Base-by-base conservation (phyloP, 768 basidiomycete species). In the Paxillus rubicundulus region DNA sequence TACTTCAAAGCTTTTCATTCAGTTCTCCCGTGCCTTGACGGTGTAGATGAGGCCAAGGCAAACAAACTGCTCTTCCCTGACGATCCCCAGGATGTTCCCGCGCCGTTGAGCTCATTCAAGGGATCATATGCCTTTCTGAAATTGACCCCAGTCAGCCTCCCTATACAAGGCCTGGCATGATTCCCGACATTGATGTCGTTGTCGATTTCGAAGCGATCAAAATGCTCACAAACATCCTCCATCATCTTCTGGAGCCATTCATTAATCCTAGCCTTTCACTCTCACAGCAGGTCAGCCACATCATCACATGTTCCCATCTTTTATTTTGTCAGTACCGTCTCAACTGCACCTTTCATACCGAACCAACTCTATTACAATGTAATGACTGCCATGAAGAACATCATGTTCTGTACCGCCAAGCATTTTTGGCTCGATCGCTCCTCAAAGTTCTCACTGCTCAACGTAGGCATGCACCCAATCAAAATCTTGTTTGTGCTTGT, bases 51-150 rank as follows among this genome's bases (percentile, higher is more conserved):
- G 16, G 41, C 40, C 0, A 32, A 18, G 5, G 7, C 42, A 3
- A 17, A 4, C 3, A 50, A 44, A 1, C 27, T 72, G n/a, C 56
- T 71, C 4, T 58, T 58, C 44, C 69, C 67, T 0, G 61, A 62
- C 27, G 66, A 67, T 52, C 49, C 58, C 12, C 70, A 72, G 52
- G 61, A 72, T 53, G 70, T 72, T n/a, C 70, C 70, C 0, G 59
- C 20, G 67, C 69, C 1, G 59, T 69, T 16, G 56, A 68, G 34
- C 62, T 72, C 4, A 57, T 72, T 9, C 33, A 42, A 2, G 32
- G 51, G 21, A 24, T 62, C 37, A 44, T 28, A 8, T 21, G 32
- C 2, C 33, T 61, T 9, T 13, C 49, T 18, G 24, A 49, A 2
- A n/a, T 58, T 16, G 16, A 36, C 37, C 18, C 33, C 12, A n/a